A percentile compares a stretch with the other conserved stretches of the same genome.
Evolutionary conservation across 2,329 filamentous ascomycete species (phyloP).

Genomic region (Xylariales sp.): DNA sequence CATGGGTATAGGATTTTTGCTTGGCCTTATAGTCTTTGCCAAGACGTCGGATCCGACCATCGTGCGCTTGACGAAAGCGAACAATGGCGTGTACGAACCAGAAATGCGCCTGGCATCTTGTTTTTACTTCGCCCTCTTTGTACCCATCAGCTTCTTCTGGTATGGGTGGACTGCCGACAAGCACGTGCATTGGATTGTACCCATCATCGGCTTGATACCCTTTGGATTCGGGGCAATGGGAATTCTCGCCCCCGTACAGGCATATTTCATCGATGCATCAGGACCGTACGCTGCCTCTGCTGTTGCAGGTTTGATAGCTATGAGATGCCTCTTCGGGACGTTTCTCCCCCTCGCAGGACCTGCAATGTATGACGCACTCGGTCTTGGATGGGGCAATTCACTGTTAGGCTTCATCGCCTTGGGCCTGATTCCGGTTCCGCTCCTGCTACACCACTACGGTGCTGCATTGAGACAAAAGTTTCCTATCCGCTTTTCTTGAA

Average conservation of each 20-base stretch:
- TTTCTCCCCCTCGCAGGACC: slow-evolving; percentile 11
- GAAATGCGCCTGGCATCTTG: slow-evolving; percentile 9
- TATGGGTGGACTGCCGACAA: slow-evolving; percentile 10
- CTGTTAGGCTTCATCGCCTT: too few species aligned
- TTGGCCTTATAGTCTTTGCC: slow-evolving; percentile 7
- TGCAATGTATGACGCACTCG: too few species aligned
- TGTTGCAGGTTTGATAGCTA: slow-evolving; percentile 9
- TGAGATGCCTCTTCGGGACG: slow-evolving; percentile 9
- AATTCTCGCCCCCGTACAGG: slow-evolving; percentile 10
- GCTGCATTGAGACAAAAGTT: too few species aligned
- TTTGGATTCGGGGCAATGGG: slow-evolving; percentile 11
- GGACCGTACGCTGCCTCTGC: slow-evolving; percentile 11
- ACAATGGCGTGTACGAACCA: background rate
- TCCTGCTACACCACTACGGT: too few species aligned
- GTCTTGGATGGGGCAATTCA: too few species aligned
- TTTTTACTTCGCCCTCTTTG: slow-evolving; percentile 10
- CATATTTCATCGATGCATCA: slow-evolving; percentile 12
- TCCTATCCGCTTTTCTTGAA: too few species aligned
- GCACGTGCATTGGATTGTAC: slow-evolving; percentile 10
- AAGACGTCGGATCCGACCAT: slow-evolving; percentile 8
- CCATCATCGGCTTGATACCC: slow-evolving; percentile 8
- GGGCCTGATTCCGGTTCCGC: too few species aligned
- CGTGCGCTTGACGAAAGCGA: slow-evolving; percentile 7
- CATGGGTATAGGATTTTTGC: slow-evolving; percentile 10
- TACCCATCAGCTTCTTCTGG: slow-evolving; percentile 10